Base-by-base conservation (phyloP, 345 rosid species). In the Eucalyptus caleyi region DNA sequence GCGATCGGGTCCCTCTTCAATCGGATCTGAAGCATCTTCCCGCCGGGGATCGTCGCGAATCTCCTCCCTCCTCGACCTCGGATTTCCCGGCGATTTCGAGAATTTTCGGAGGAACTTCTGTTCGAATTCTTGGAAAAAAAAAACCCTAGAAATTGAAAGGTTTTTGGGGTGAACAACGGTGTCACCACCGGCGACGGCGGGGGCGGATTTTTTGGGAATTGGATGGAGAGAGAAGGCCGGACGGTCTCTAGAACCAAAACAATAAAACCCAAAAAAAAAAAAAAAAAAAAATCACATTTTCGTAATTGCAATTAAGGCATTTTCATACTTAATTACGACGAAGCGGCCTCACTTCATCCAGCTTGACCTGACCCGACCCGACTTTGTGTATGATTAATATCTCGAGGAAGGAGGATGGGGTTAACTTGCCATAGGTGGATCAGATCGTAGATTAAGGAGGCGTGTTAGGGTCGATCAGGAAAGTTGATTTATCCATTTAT, bases 21-120 rank as follows among this genome's bases (percentile, higher is more conserved):
- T 88, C 98, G 93, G 89, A 98, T 98, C 90, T 96, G 98, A 89
- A 97, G 96, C 99, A 97, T 97, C 89, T 51, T 89, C 67, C 89
- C 89, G 51, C 82, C 83, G 80, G 89, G 56, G 21, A 40, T 30
- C 67, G 4, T 60, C 67, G 32, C 67, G 32, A 60, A 60, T 60
- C 67, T 60, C 67, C 67, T 60, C 19, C 87, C 54, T 50, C 45
- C 88, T 86, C 88, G 85, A 23, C 85, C 85, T 77, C 45, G 44
- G 30, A 77, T 40, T 40, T 56, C 30, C 27, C 85, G 47, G 85
- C 47, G 42, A 34, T 72, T 72, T 19, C 82, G 13, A 19, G 44
- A 19, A 34, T 18, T 72, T 32, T 30, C 0, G 69, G 26, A 72
- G 44, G 82, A 77, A 23, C 30, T 40, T 77, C 83, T 21, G 45